Base-by-base conservation (phyloP, 2,329 filamentous ascomycete genomes). In the Arthroderma sp. region DNA sequence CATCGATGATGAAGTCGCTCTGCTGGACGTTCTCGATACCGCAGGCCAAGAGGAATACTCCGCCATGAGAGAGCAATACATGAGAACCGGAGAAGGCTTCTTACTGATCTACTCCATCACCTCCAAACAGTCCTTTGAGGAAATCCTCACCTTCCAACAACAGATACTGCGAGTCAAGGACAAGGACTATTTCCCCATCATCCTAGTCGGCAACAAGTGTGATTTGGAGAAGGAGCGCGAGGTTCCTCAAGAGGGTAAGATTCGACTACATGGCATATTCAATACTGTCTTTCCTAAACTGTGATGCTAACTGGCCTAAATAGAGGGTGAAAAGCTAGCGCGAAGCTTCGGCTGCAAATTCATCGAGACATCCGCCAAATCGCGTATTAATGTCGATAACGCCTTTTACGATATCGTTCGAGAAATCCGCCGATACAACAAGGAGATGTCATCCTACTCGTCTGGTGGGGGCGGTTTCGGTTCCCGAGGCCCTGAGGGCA, bases 141-240 rank as follows among this genome's bases (percentile, higher is more conserved):
- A 98, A 72, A 96, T 98, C 66, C 83, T 87, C 69, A 94, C 87
- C 40, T 96, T 96, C 70, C 88, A 96, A 69, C 88, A 96, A 74
- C 91, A 98, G 69, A 98, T 98, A 63, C 74, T 98, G 56, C 75
- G 91, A 56, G 91, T 98, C 58, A 98, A 98, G 77, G 91, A 96
- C 73, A 96, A 94, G 78, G 91, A 98, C 70, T 94, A 95, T 67
- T 98, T 98, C 73, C 91, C 91, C 56, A 96, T 98, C 73, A 94
- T 96, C 47, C 85, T 98, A 38, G 91, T 96, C 36, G 91, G 87
- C 57, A 98, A 98, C 33, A 98, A 98, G 76, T 95, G 89, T 70
- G 91, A 98, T 86, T 71, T 98, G 65, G 89, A 95, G 61, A 74
- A 74, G 56, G 89, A 98, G 69, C 79, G 91, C 61, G 84, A 89